Conservation (phyloP, 352 stramenopile species). For the Pythium apleroticum region DNA sequence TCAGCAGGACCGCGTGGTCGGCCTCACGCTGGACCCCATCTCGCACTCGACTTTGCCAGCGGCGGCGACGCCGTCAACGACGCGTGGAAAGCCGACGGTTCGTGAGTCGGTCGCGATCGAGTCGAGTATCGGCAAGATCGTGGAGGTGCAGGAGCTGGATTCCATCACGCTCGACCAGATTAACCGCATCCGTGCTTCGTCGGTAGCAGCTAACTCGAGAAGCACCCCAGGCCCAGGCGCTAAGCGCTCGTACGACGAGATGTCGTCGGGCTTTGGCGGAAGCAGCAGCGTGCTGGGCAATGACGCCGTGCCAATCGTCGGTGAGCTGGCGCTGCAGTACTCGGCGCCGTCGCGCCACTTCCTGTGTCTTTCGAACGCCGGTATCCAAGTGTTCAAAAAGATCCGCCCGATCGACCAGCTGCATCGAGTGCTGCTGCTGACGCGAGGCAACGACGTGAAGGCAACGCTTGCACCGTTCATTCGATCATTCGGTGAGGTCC, state of each 20-base stretch:
- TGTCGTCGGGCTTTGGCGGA: slow-evolving; percentile 42
- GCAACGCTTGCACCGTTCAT: slow-evolving; percentile 69
- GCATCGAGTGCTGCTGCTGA: slow-evolving; percentile 66
- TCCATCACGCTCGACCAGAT: slow-evolving; percentile 16
- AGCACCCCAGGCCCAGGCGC: slow-evolving; percentile 26
- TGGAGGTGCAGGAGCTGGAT: slow-evolving; percentile 74
- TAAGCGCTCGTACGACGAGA: slow-evolving; percentile 82
- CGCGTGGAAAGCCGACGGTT: slow-evolving; percentile 64
- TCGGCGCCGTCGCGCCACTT: slow-evolving; percentile 81
- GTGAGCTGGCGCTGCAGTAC: slow-evolving; percentile 86
- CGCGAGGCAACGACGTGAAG: slow-evolving; percentile 70
- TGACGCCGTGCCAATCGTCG: slow-evolving; percentile 44
- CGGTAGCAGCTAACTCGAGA: background rate
- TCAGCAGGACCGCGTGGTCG: slow-evolving; percentile 75
- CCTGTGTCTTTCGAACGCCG: slow-evolving; percentile 79
- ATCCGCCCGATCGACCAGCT: slow-evolving; percentile 88
- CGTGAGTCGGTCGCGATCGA: slow-evolving; percentile 76
- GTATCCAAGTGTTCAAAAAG: slow-evolving; percentile 91
- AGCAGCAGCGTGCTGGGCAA: slow-evolving; percentile 26
- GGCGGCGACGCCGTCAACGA: slow-evolving; percentile 33
- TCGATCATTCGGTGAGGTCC: slow-evolving; percentile 79
- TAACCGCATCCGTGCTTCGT: slow-evolving; percentile 11
- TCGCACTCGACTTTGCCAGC: slow-evolving; percentile 53
- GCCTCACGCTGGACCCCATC: slow-evolving; percentile 74
- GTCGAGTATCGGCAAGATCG: slow-evolving; percentile 80